Evolutionary conservation across 345 rosid species (phyloP), one percentile per base, ranked within the genome.

Genomic region (Kernera saxatilis): DNA sequence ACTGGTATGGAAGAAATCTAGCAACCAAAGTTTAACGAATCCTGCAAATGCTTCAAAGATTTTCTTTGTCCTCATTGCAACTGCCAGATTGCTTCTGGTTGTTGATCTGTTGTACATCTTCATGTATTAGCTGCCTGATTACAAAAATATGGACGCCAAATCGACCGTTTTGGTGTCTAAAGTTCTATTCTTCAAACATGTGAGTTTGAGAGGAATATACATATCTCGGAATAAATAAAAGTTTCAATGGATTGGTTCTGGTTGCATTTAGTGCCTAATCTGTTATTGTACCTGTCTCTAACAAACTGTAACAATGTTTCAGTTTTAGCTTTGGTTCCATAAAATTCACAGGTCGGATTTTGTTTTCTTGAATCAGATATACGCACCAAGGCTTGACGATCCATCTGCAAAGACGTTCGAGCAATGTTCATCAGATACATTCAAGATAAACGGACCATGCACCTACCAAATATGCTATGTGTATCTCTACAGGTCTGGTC

Each of bases 351-450:
- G 39, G 54, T 66, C 3, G 19, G 0, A n/a, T 32, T 67, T 50
- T 67, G 36, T 8, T 59, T 40, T 61, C 26, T 2, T 75, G 52
- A n/a, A 75, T 41, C 84, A 93, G 97, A 77, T 91, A 7, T 88
- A 89, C 52, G 91, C 79, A 8, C 89, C 92, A 17, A 87, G 96
- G 74, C 75, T 93, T 13, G 96, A 93, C 25, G 89, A 91, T 70
- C 94, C 89, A 25, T 59, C 79, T 6, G 49, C 83, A 3, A 46
- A 72, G 36, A 73, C 96, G 54, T 93, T 93, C 10, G 94, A 89
- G 71, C 77, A 77, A 18, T 93, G 97, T 73, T 93, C 98, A 2
- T 74, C 88, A 0, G 96, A 93, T 40, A 91, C 93, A 0, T 93
- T 86, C 62, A 64, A 83, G 66, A 81, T 91, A 64, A 56, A 56